phyloP scores from a whole-genome alignment of 768 basidiomycete genomes.

The Lactarius deliciosus region DNA sequence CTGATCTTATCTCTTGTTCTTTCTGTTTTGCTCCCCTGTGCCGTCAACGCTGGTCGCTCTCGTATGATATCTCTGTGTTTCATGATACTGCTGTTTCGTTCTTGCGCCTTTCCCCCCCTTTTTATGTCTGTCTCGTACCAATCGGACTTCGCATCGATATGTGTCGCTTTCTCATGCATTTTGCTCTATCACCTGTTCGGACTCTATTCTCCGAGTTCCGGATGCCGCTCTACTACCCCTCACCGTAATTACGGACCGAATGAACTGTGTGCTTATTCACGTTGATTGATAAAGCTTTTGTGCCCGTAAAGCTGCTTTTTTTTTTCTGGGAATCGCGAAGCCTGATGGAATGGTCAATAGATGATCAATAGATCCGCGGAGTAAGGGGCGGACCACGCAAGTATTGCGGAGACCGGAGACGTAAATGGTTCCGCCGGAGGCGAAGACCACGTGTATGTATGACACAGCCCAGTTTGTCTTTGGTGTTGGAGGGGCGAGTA shows the following conservation, averaged over 20 bases:
- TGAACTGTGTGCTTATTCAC: slow-evolving; percentile 3
- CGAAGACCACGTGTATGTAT: slow-evolving; percentile 11
- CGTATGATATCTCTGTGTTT: neutral
- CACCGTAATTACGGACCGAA: slow-evolving; percentile 14
- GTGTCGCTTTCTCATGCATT: neutral
- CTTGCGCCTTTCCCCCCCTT: neutral
- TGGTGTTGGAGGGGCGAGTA: neutral
- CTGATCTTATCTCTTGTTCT: neutral
- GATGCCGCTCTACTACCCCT: slow-evolving; percentile 10
- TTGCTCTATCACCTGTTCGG: neutral
- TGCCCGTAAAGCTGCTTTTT: neutral
- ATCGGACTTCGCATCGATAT: slow-evolving; percentile 6
- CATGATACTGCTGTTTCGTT: neutral
- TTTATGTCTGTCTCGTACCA: slow-evolving; percentile 1
- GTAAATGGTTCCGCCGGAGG: neutral
- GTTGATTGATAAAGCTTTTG: slow-evolving; percentile 6
- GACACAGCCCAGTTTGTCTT: neutral
- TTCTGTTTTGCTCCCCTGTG: slow-evolving; percentile 2
- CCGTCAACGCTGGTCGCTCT: slow-evolving; percentile 11
- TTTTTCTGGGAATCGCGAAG: neutral
- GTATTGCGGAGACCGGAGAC: neutral
- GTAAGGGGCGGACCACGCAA: neutral
- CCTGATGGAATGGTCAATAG: neutral
- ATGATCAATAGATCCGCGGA: slow-evolving; percentile 18
- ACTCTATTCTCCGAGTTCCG: slow-evolving; percentile 5